Percentiles rank a stretch among this genome's conserved stretches.
Conservation (phyloP, 2,329 filamentous ascomycete genomes). For the Aspergillus sergii region DNA sequence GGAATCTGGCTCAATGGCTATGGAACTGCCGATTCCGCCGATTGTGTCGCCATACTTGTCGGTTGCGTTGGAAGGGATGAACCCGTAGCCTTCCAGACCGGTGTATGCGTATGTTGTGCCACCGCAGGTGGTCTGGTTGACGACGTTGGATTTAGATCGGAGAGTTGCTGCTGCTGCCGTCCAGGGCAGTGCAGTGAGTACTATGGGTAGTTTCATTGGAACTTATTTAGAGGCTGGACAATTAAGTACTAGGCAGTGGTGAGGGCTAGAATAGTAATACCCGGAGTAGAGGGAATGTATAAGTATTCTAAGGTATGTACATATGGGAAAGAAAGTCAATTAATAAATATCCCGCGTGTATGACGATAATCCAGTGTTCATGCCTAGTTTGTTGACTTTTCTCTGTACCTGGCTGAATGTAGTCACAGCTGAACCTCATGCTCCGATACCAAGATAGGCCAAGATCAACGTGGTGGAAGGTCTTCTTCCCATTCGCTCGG, state of each 20-base stretch:
- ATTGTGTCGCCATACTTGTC: slow-evolving; percentile 73
- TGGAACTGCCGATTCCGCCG: slow-evolving; percentile 66
- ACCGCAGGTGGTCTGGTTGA: slow-evolving; percentile 59
- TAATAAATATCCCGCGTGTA: neutral
- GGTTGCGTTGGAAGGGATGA: slow-evolving; percentile 57
- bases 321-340: neutral
- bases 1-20: slow-evolving; percentile 61
- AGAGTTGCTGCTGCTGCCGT: slow-evolving; percentile 15
- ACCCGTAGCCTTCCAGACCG: slow-evolving; percentile 68
- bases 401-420: too few relatives aligned
- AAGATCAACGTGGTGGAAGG: slow-evolving; percentile 17
- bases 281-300: neutral
- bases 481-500: slow-evolving; percentile 11
- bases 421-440: neutral
- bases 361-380: neutral
- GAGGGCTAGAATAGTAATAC: too few relatives aligned
- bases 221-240: too few relatives aligned
- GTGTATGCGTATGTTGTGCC: slow-evolving; percentile 67
- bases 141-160: slow-evolving; percentile 20
- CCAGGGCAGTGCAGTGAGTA: slow-evolving; percentile 19
- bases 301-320: neutral
- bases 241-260: too few relatives aligned
- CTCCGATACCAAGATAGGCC: neutral
- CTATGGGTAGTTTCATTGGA: slow-evolving; percentile 25
- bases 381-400: neutral